Conservation (phyloP, 345 rosid genomes). For the Kernera saxatilis region DNA sequence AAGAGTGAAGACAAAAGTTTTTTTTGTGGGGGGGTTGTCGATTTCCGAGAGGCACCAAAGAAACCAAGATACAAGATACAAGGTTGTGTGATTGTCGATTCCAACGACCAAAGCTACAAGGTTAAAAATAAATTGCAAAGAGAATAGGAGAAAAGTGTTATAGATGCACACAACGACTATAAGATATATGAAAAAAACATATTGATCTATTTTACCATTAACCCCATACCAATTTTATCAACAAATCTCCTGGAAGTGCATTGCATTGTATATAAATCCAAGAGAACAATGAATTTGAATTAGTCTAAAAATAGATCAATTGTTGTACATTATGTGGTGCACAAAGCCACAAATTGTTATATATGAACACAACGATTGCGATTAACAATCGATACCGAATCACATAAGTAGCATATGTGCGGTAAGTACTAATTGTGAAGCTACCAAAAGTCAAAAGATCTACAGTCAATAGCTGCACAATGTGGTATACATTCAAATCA, state of each 20-base stretch:
- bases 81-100: background rate
- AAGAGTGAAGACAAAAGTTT: background rate
- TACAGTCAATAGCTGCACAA: background rate
- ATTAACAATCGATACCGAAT: background rate
- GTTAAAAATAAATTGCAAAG: background rate
- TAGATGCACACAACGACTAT: background rate
- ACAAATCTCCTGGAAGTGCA: background rate
- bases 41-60: background rate
- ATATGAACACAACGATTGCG: background rate
- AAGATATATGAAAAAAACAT: too few relatives aligned
- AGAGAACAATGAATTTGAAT: background rate
- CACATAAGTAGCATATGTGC: background rate
- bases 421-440: conserved; percentile 6
- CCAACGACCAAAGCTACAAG: background rate
- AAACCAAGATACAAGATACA: background rate
- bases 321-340: background rate
- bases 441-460: background rate
- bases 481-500: background rate
- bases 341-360: background rate
- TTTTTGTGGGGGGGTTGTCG: background rate
- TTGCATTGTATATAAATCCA: conserved; percentile 5
- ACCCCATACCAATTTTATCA: background rate
- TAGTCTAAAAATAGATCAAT: background rate
- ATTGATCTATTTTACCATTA: background rate
- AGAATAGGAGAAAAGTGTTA: background rate